Base-by-base conservation (phyloP, 768 basidiomycete genomes). In the Termitomyces sp. region DNA sequence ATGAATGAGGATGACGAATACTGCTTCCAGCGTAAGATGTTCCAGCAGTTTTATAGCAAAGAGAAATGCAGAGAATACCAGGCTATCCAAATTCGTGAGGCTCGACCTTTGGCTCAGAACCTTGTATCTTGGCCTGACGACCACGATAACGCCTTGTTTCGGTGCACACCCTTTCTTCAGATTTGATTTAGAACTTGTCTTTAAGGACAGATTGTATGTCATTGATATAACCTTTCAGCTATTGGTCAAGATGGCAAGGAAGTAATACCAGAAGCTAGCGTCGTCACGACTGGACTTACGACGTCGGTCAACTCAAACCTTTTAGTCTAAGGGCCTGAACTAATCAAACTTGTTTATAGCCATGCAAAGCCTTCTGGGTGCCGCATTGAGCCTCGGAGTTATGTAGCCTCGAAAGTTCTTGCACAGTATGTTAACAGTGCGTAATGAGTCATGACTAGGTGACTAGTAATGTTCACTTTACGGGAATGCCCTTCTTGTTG, bases 241-340 rank as follows among this genome's bases (percentile, higher is more conserved):
- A 49, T 69, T 5, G 74, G 77, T 51, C 59, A 58, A 36, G 55
- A 69, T 51, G 77, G 78, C 2, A 56, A 69, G 20, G 74, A 77
- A 57, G 70, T 78, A 11, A 73, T 74, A 28, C 76, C 77, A 15
- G 59, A 60, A 6, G 40, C 45, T 9, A 60, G 3, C 4, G 48
- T 49, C 8, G 7, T 49, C 7, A 5, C 15, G 16, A 32, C 15
- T 49, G 48, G 48, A 49, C 9, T 32, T 11, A 32, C 48, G 18
- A 32, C 16, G 48, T 49, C n/a, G n/a, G n/a, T n/a, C n/a, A n/a
- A n/a, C n/a, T n/a, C n/a, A n/a, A n/a, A n/a, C n/a, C n/a, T n/a
- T n/a, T n/a, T n/a, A n/a, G n/a, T n/a, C n/a, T n/a, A n/a, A n/a
- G n/a, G n/a, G n/a, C n/a, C n/a, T n/a, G n/a, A n/a, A n/a, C n/a